Percentiles rank a stretch among this genome's conserved stretches.
Conservation (phyloP, 352 stramenopile species). For the Globisporangium polare region DNA sequence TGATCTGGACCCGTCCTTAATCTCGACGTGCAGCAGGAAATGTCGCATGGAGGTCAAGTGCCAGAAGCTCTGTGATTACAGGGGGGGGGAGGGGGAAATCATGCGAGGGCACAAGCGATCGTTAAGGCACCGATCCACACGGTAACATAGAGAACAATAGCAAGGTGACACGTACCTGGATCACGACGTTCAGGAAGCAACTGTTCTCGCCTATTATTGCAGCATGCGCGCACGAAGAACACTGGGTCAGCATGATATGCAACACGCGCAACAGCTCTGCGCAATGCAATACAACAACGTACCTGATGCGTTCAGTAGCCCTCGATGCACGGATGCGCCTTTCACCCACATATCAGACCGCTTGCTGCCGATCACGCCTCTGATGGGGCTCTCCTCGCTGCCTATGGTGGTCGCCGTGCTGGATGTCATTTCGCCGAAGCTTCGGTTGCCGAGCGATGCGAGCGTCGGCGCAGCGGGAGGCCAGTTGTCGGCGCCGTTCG, state of each 20-base stretch:
- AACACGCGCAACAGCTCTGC: not conserved
- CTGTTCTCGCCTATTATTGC: slow-evolving; percentile 76
- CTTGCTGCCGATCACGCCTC: slow-evolving; percentile 31
- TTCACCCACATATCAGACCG: slow-evolving; percentile 78
- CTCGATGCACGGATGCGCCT: slow-evolving; percentile 75
- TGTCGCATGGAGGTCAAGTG: slow-evolving; percentile 86
- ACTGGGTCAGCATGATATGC: not conserved
- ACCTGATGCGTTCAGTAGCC: slow-evolving; percentile 63
- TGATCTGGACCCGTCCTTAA: slow-evolving; percentile 65
- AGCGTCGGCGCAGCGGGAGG: slow-evolving; percentile 15
- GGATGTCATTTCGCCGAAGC: slow-evolving; percentile 10
- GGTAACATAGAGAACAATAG: not conserved
- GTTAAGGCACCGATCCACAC: not conserved
- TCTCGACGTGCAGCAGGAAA: slow-evolving; percentile 81
- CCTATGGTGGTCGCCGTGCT: slow-evolving; percentile 1
- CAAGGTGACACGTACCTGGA: slow-evolving; percentile 29
- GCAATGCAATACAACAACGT: slow-evolving; percentile 1
- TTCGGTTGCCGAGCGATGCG: slow-evolving; percentile 18
- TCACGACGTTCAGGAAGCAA: slow-evolving; percentile 89
- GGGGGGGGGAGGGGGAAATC: too few species aligned
- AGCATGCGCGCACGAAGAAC: not conserved
- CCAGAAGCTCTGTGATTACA: slow-evolving; percentile 74
- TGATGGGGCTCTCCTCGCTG: slow-evolving; percentile 29
- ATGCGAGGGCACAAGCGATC: not conserved
- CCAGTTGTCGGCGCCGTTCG: slow-evolving; percentile 36